Evolutionary conservation across 352 stramenopile species (phyloP), one percentile per base, ranked within the genome.

Genomic region (Poterioochromonas sp.): DNA sequence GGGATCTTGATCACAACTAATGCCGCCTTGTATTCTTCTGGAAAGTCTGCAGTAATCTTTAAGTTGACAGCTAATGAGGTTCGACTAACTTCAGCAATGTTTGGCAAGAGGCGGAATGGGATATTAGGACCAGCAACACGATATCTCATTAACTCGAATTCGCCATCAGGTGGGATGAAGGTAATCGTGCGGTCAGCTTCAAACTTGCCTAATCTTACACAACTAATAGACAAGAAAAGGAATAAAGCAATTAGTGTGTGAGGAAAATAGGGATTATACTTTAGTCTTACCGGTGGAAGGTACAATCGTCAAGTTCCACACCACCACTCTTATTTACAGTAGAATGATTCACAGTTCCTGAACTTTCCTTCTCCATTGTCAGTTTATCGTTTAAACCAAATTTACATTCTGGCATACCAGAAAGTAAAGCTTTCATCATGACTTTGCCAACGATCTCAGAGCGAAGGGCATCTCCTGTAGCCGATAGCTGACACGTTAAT

Each of bases 301-400:
- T 98, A 86, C 94, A 98, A 83, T 99, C 94, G 83, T 98, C 94
- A 80, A 99, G 97, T 85, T 96, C 90, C 20, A 94, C 89, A 40
- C 83, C 84, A 37, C 81, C 79, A 74, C 89, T 91, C 47, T 84
- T 78, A 64, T 77, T 82, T 41, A 53, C 78, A 58, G 79, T 76
- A 47, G 77, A 60, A 37, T 41, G 79, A 68, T 35, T 76, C 22
- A 69, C 35, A 26, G 37, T 44, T 18, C 62, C 65, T 29, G 77
- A 76, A 63, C 81, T 83, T 65, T 97, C 93, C 80, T 96, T 97
- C 69, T 97, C 92, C 90, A 99, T 97, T 39, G 95, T 94, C 58
- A 98, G 85, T 83, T 98, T 98, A 87, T 99, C 95, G 81, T 99
- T 99, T 26, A 99, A 85, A 34, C 94, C 94, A 81, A 99, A 94